Conservation (phyloP, 768 basidiomycete genomes). For the Dacryopinax spathularia region DNA sequence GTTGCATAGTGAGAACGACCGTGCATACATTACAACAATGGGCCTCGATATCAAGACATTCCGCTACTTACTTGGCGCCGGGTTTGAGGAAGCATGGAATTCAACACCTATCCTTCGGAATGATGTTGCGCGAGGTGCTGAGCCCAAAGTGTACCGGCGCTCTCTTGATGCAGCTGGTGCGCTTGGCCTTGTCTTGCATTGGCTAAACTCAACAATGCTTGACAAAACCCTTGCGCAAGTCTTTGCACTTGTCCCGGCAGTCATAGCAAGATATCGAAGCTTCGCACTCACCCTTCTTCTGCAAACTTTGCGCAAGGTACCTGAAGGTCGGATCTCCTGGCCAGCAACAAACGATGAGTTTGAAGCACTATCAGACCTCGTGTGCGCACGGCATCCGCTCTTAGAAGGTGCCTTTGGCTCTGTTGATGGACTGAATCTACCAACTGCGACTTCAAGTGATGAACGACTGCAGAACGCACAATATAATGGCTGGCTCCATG, state of each 20-base stretch:
- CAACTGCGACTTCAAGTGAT: slow-evolving; percentile 26
- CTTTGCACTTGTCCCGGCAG: slow-evolving; percentile 31
- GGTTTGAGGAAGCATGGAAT: slow-evolving; percentile 23
- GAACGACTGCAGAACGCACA: slow-evolving; percentile 35
- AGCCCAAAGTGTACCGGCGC: slow-evolving; percentile 17
- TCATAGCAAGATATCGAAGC: slow-evolving; percentile 24
- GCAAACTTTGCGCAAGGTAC: slow-evolving; percentile 19
- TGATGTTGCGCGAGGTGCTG: slow-evolving; percentile 16
- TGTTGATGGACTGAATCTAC: slow-evolving; percentile 31
- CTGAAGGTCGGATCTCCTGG: slow-evolving; percentile 22
- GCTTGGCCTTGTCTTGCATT: slow-evolving; percentile 31
- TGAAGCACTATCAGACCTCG: slow-evolving; percentile 18
- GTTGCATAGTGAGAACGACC: too few species aligned
- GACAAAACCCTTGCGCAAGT: slow-evolving; percentile 29
- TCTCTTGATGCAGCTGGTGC: slow-evolving; percentile 30
- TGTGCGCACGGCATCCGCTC: slow-evolving; percentile 20
- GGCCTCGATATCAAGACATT: too few species aligned
- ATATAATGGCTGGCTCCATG: too few species aligned
- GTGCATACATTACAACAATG: too few species aligned
- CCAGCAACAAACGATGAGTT: slow-evolving; percentile 20
- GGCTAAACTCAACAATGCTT: slow-evolving; percentile 29
- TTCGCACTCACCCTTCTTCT: slow-evolving; percentile 26
- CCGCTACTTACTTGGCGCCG: slow-evolving; percentile 21
- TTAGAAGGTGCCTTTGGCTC: slow-evolving; percentile 30
- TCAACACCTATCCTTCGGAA: slow-evolving; percentile 21